A percentile compares a stretch with the other conserved stretches of the same genome.
Evolutionary conservation across 2,329 filamentous ascomycete genomes (phyloP).

Genomic region (Leptographium flavum): DNA sequence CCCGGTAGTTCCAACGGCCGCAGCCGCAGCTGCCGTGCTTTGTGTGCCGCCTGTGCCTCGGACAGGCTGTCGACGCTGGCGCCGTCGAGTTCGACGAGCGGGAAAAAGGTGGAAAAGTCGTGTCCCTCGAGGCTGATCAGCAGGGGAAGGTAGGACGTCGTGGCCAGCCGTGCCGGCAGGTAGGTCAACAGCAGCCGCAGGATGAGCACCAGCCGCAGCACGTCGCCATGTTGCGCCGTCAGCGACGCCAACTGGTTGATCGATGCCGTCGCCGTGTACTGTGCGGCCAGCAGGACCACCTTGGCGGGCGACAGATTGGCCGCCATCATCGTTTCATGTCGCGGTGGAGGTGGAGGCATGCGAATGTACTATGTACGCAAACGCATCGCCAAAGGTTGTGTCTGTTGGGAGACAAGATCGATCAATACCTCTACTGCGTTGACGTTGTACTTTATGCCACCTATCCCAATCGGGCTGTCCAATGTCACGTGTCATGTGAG

Average conservation of each 20-base stretch:
- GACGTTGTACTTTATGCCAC: too few relatives aligned
- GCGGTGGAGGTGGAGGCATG: too few relatives aligned
- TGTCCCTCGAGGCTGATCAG: slow-evolving; percentile 41
- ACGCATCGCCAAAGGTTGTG: too few relatives aligned
- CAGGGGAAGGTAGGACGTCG: slow-evolving; percentile 47
- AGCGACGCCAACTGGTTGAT: slow-evolving; percentile 47
- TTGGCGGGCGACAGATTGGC: slow-evolving; percentile 44
- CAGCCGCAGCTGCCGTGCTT: slow-evolving; percentile 48
- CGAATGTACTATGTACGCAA: too few relatives aligned
- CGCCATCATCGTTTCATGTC: not conserved
- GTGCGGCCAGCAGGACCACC: slow-evolving; percentile 57
- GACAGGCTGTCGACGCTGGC: slow-evolving; percentile 42
- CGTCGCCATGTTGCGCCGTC: slow-evolving; percentile 37
- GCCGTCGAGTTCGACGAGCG: slow-evolving; percentile 34
- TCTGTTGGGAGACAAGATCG: too few relatives aligned
- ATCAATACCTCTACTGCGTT: too few relatives aligned
- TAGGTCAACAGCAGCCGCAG: slow-evolving; percentile 64
- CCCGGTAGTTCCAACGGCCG: slow-evolving; percentile 38
- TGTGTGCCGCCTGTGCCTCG: slow-evolving; percentile 49
- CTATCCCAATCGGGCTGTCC: too few relatives aligned
- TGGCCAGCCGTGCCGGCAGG: slow-evolving; percentile 56
- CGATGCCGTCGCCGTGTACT: slow-evolving; percentile 53
- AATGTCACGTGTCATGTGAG: not conserved
- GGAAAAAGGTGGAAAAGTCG: slow-evolving; percentile 16
- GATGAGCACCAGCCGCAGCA: slow-evolving; percentile 49